Evolutionary conservation across 2,329 filamentous ascomycete species (phyloP), one percentile per base, ranked within the genome.

Genomic region (Talaromyces marneffei): DNA sequence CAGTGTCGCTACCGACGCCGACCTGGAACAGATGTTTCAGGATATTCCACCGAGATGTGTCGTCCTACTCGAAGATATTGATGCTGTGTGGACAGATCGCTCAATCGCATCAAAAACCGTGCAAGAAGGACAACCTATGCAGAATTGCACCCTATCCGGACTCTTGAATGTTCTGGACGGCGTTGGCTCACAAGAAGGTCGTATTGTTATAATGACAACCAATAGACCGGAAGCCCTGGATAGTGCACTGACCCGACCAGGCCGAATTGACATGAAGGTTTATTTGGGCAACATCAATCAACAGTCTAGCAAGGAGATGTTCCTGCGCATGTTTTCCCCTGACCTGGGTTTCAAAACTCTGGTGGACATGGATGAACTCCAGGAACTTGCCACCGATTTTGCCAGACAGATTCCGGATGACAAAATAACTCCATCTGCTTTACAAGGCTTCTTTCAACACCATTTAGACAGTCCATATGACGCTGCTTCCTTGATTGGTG

Each of bases 81-180:
- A 62, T 29, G 61, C 57, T 4, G 61, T 62, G 3, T 55, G 61
- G 57, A 25, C 55, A 16, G 48, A 62, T 27, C 48, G 57, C 10
- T 59, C 57, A 18, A 44, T 27, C 5, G 23, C 39, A 25, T 20
- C 12, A n/a, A 56, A 59, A 33, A 35, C 29, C n/a, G 39, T 23
- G 18, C 50, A 56, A 31, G 61, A 62, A 6, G 46, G 37, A 48
- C 31, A 62, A 23, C 29, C 23, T 1, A 29, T 63, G 23, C 56
- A n/a, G n/a, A 60, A 59, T 23, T 63, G 57, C 66, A 90, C 88
- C 0, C 81, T 94, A 2, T 90, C 89, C 0, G 90, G 90, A 0
- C 81, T 95, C 1, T 82, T 95, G 57, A 95, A 95, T 73, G 88
- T 88, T 62, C 91, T 95, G 42, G 90, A 95, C 68, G 89, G 91